These are phyloP conservation scores for Talaromyces rugulosus DNA, from an alignment of 2,329 filamentous ascomycete genomes.

Conservation along the genomic window DNA sequence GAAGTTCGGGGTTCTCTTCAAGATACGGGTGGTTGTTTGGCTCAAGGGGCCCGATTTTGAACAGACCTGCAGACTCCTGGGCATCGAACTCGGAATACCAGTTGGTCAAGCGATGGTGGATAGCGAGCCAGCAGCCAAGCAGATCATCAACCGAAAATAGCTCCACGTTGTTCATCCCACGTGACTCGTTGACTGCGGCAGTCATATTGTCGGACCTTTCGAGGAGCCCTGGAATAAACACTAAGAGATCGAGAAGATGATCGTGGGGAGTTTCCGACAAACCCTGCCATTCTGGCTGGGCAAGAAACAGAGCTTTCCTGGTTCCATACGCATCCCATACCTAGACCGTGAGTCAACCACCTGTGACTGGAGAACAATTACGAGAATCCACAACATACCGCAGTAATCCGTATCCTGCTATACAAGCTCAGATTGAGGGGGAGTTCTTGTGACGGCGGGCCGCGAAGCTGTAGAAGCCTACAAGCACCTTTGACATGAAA, in stretches of 20 bases:
- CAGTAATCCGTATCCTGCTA: constrained; percentile 10
- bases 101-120: constrained; percentile 4
- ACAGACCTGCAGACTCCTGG: constrained; percentile 4
- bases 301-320: constrained; percentile 6
- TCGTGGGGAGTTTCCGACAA: constrained; percentile 11
- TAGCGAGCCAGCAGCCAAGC: constrained; percentile 8
- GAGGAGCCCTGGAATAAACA: constrained; percentile 8
- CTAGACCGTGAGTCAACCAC: neutral
- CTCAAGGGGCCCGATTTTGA: constrained; percentile 3
- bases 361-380: neutral
- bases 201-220: neutral
- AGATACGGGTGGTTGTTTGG: constrained; percentile 8
- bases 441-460: constrained; percentile 3
- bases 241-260: constrained; percentile 6
- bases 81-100: constrained; percentile 10
- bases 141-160: neutral
- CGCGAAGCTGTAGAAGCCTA: constrained; percentile 9
- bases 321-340: constrained; percentile 12
- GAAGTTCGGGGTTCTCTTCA: constrained; percentile 1
- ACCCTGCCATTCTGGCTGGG: constrained; percentile 9
- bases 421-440: constrained; percentile 11
- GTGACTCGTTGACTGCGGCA: neutral
- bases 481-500: constrained; percentile 11
- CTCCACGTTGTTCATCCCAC: neutral
- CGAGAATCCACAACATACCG: neutral